These are phyloP conservation scores for Calonectria crousiana DNA, from an alignment of 2,329 filamentous ascomycete species.

Conservation along the genomic window DNA sequence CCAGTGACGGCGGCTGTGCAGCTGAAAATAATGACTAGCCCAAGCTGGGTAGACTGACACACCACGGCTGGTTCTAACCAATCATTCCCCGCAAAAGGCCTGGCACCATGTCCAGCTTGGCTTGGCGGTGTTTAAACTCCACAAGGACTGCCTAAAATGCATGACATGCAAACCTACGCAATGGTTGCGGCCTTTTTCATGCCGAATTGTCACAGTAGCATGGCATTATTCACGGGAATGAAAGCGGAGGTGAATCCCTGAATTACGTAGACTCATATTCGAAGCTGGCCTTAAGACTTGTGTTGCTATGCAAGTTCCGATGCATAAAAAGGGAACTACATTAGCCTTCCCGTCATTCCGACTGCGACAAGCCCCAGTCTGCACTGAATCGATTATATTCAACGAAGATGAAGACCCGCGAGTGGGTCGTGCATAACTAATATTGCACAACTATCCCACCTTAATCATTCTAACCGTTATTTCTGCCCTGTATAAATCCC, in stretches of 20 bases:
- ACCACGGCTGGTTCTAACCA: not conserved
- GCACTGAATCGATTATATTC: not conserved
- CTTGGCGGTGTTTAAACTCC: not conserved
- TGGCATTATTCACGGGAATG: not conserved
- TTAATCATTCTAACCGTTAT: no score
- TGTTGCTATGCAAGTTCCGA: not conserved
- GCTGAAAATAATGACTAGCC: not conserved
- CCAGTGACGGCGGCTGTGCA: not conserved
- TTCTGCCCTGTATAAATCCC: no score
- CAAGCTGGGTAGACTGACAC: not conserved
- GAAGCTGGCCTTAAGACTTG: accelerated
- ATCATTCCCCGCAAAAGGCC: not conserved
- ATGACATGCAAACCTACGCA: not conserved
- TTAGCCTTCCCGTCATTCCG: no score
- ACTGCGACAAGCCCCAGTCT: no score
- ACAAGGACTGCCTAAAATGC: not conserved
- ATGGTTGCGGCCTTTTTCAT: not conserved
- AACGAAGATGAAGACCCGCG: not conserved
- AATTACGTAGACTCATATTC: not conserved
- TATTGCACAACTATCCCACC: no score
- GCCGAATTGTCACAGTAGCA: not conserved
- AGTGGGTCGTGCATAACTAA: no score
- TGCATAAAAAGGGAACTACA: no score
- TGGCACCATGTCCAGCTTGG: not conserved
- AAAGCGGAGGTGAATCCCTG: accelerated